phyloP scores from a whole-genome alignment of 2,329 filamentous ascomycete species.

The Graphilbum ipis-grandicollis region DNA sequence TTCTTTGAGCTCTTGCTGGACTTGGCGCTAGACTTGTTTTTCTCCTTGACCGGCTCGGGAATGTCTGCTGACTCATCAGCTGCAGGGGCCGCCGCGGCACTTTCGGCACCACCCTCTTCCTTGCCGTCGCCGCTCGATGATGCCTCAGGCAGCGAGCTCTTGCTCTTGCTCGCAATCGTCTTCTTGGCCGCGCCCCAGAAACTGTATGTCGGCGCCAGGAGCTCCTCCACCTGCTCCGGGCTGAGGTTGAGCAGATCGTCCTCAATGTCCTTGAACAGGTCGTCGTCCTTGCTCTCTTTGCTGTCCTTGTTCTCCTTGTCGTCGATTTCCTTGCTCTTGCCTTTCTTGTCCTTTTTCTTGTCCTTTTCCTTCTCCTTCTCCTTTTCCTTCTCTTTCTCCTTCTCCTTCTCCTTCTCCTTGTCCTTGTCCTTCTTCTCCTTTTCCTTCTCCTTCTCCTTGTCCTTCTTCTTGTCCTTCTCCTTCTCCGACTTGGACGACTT shows the following conservation, averaged over 20 bases:
- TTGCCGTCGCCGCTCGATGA: neutral
- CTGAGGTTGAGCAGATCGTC: conserved; percentile 18
- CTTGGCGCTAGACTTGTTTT: conserved; percentile 2
- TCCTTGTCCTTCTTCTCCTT: conserved; percentile 13
- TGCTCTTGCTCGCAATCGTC: conserved; percentile 15
- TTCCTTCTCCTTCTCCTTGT: conserved; percentile 23
- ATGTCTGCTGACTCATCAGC: conserved; percentile 6
- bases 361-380: conserved; percentile 6
- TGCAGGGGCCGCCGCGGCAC: neutral
- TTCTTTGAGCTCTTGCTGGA: conserved; percentile 21
- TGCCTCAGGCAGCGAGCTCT: conserved; percentile 18
- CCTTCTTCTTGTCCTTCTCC: conserved; percentile 15
- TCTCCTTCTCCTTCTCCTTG: conserved; percentile 9
- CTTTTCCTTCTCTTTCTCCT: conserved; percentile 7
- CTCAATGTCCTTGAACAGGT: conserved; percentile 12
- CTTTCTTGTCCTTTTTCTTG: conserved; percentile 10
- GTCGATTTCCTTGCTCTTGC: conserved; percentile 12
- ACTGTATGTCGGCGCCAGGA: conserved; percentile 27
- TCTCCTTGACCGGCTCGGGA: conserved; percentile 3
- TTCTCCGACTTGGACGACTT: conserved; percentile 23
- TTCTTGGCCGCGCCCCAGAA: conserved; percentile 39
- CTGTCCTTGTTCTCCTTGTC: conserved; percentile 13
- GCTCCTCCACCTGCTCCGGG: conserved; percentile 24
- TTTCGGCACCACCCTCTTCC: conserved; percentile 2
- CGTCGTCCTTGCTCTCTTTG: conserved; percentile 15